A percentile compares a stretch with the other conserved stretches of the same genome.
Evolutionary conservation across 495 filamentous ascomycete species (phyloP).

Genomic region (Neurospora sp.): DNA sequence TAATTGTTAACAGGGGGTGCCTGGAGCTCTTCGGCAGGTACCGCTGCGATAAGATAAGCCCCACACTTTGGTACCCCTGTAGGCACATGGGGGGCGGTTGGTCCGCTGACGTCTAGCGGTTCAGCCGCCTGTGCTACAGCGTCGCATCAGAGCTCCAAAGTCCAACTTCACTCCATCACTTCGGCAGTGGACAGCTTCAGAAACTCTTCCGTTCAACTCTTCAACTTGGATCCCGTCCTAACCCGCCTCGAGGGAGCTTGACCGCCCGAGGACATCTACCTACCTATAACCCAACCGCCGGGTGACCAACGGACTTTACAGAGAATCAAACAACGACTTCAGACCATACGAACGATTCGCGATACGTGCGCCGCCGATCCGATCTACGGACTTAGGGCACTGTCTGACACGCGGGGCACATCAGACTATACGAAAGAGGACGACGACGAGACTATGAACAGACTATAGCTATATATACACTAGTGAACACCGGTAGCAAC

Average conservation of each 20-base stretch:
- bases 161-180: not conserved
- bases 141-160: not conserved
- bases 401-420: not conserved
- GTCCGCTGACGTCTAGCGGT: not conserved
- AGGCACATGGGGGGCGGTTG: not conserved
- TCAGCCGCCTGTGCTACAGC: not conserved
- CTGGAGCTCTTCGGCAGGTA: not conserved
- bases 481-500: not conserved
- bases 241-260: not conserved
- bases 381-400: not conserved
- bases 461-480: not conserved
- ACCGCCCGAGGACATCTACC: not conserved
- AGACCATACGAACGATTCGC: not conserved
- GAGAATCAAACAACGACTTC: not conserved
- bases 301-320: not conserved
- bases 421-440: not conserved
- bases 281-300: not conserved
- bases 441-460: not conserved
- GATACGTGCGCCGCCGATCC: not conserved
- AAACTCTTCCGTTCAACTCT: not conserved
- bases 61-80: not conserved
- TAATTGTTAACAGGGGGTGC: not conserved
- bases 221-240: not conserved
- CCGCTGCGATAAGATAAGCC: slow-evolving; percentile 3
- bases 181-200: not conserved